Evolutionary conservation across 139 green algal genomes (phyloP), one percentile per base, ranked within the genome.

Genomic region (Picochlorum costavermella): DNA sequence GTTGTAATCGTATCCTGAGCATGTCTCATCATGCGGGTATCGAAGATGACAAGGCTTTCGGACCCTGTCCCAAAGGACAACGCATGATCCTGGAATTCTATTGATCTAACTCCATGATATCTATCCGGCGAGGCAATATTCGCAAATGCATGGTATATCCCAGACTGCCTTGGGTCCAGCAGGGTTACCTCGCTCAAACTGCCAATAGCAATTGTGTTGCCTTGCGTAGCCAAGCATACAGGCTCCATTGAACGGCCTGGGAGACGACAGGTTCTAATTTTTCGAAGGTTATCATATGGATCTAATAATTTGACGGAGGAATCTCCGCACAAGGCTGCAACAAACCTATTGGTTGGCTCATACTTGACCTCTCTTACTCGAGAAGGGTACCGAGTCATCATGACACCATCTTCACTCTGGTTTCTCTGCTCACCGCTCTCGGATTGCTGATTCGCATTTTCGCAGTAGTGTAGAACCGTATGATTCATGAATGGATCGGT

Each of bases 1-100:
- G 33, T 40, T 8, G 33, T 40, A 40, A 40, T 40, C 11, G 33
- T 40, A 40, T 8, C 33, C 33, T 40, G 33, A 8, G 33, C 33
- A 40, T 40, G 33, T 11, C 33, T 40, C 33, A 40, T 12, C 33
- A 40, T 40, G 33, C 33, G 33, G 11, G 33, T 40, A 64, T 88
- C 80, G 31, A 63, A 80, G 46, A 89, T 88, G 30, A 43, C 75
- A 14, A 89, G 31, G 46, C 67, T 68, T 10, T 82, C 78, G 3
- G 40, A 58, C 17, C 82, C 77, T 37, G 65, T 83, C 43, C 82
- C 82, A 62, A 72, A 74, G 5, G 72, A 79, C 23, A 88, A 50
- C n/a, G 88, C 51, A 57, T 81, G 31, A 33, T 79, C 61, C n/a
- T 70, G 60, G 51, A 88, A 72, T 6, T 40, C 33, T 49, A 89